Base-by-base conservation (phyloP, 176 grass and related monocot species). In the Carex cristatella region DNA sequence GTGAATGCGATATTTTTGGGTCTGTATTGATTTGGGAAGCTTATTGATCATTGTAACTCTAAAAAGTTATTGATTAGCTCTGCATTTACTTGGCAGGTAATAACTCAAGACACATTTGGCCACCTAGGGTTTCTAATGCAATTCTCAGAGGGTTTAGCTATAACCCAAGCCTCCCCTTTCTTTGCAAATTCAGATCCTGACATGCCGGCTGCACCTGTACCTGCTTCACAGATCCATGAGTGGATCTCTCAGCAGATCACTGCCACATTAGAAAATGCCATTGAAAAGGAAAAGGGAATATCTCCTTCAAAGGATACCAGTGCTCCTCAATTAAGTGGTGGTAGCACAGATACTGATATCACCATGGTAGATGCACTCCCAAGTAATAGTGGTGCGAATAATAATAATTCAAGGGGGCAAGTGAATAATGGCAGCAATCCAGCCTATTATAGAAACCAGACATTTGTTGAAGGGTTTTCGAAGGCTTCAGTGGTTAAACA, bases 101-200 rank as follows among this genome's bases (percentile, higher is more conserved):
- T 99, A 62, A 94, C 91, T 64, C 72, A 91, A 89, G 93, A 95
- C 80, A 92, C 85, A 68, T 99, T 99, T 91, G 91, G 93, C 66
- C 96, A 94, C 85, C 93, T 99, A 79, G 90, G 96, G 73, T 99
- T 99, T 88, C 84, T 99, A 46, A 80, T 99, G 66, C 88, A 89
- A 77, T 92, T 95, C 73, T 83, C 93, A 67, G 93, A 99, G 86
- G 93, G 93, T 86, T 85, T 68, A 85, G 65, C 88, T 12, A 89
- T 99, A 87, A 95, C 86, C 38, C 91, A 99, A 82, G 89, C 90
- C 66, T 90, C 96, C 48, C 88, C 79, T 0, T 95, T 99, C 90
- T 99, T 99, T 89, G 93, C 96, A 79, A 95, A 95, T 85, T 95
- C 93, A 61, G 96, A 99, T 94, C 90, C 96, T 51, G 96, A 94